Evolutionary conservation across 306 rosid genomes (phyloP).

Genomic region (Chamaecrista fasciculata): DNA sequence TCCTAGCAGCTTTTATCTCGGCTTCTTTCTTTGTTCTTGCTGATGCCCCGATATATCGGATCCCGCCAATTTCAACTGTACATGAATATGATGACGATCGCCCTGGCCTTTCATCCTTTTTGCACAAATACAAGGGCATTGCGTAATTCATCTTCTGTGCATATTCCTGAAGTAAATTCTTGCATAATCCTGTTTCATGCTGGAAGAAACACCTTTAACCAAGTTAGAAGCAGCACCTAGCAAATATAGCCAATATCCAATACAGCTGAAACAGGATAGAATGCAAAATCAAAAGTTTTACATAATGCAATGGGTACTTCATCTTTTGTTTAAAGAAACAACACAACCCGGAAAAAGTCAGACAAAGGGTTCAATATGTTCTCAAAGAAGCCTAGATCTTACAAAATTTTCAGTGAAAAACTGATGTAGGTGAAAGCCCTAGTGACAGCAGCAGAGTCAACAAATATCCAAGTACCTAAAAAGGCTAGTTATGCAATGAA

Average conservation of each 20-base stretch:
- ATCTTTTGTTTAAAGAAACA: slow-evolving; percentile 3
- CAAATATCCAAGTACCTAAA: neutral
- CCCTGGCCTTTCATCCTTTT: slow-evolving; percentile 58
- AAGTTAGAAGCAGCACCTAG: slow-evolving; percentile 23
- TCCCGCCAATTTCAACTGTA: slow-evolving; percentile 85
- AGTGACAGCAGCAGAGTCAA: neutral
- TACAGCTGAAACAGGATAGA: neutral
- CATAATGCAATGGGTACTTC: neutral
- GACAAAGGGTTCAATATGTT: neutral
- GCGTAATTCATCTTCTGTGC: slow-evolving; percentile 98
- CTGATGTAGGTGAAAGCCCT: slow-evolving; percentile 6
- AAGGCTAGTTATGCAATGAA: neutral
- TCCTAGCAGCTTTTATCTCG: slow-evolving; percentile 96
- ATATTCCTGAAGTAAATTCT: slow-evolving; percentile 96
- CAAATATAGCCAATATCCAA: neutral
- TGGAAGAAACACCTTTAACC: slow-evolving; percentile 39
- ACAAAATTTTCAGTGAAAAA: neutral
- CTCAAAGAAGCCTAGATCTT: neutral
- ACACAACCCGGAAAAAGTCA: slow-evolving; percentile 9
- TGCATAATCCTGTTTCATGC: slow-evolving; percentile 98
- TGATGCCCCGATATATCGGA: slow-evolving; percentile 73
- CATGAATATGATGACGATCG: slow-evolving; percentile 55
- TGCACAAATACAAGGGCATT: slow-evolving; percentile 71
- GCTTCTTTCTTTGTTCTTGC: slow-evolving; percentile 94
- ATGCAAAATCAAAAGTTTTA: neutral